Evolutionary conservation across 208 protist genomes (phyloP).

Genomic region (Acanthamoeba lenticulata): DNA sequence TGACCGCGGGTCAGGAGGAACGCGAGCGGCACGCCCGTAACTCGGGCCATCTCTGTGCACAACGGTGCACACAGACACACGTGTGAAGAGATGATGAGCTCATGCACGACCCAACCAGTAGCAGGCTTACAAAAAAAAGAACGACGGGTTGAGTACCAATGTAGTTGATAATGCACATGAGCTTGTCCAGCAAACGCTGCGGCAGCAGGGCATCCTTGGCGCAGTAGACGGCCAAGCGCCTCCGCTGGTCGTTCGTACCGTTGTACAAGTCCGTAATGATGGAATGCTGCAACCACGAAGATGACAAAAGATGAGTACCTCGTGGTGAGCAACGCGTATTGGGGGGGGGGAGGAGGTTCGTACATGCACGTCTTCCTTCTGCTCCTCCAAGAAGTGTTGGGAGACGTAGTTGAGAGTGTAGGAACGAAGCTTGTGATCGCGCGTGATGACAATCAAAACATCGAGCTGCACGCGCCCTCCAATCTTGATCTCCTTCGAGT

Average conservation of each 20-base stretch:
- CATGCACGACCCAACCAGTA: neutral
- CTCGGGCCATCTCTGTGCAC: conserved; percentile 97
- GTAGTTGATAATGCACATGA: conserved; percentile 99
- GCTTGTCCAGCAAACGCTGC: conserved; percentile 96
- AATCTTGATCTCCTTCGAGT: conserved; percentile 97
- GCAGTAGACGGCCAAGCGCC: conserved; percentile 98
- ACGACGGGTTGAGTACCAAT: conserved; percentile 31
- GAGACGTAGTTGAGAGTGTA: conserved; percentile 99
- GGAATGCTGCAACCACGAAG: conserved; percentile 70
- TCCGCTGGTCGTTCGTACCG: conserved; percentile 96
- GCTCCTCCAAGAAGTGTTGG: conserved; percentile 98
- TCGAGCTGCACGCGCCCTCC: conserved; percentile 98
- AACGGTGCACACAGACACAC: neutral
- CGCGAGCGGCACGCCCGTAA: conserved; percentile 98
- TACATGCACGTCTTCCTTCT: conserved; percentile 98
- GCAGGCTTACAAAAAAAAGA: neutral
- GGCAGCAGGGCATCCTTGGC: conserved; percentile 98
- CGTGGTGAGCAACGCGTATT: neutral
- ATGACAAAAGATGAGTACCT: neutral
- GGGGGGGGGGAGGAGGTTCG: conserved; percentile 96
- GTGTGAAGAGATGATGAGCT: neutral
- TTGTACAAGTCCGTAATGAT: conserved; percentile 93
- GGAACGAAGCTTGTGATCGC: conserved; percentile 98
- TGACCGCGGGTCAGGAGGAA: conserved; percentile 98
- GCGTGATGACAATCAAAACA: conserved; percentile 93